These are phyloP conservation scores for Smallanthus sonchifolius DNA, from an alignment of 129 eudicot genomes.

Conservation along the genomic window DNA sequence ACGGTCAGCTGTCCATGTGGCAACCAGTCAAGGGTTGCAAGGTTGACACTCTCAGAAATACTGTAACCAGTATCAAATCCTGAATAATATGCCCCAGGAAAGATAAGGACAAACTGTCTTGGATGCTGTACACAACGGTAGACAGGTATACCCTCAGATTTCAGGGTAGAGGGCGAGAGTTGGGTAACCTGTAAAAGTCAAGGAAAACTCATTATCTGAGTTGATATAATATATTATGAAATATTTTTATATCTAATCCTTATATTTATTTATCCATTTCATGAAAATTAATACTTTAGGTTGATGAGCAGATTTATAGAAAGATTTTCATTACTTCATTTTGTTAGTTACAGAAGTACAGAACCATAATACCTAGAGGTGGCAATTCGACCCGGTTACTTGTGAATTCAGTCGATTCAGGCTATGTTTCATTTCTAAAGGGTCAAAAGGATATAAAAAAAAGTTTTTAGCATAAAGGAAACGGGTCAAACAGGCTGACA, in stretches of 20 bases:
- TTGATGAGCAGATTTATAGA: not conserved
- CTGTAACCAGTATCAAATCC: conserved; percentile 69
- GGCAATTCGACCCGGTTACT: not conserved
- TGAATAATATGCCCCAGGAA: conserved; percentile 78
- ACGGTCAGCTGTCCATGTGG: conserved; percentile 65
- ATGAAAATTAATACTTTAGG: not conserved
- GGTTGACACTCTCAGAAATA: conserved; percentile 50
- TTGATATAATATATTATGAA: not conserved
- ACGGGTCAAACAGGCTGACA: not conserved
- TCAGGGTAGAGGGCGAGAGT: conserved; percentile 55
- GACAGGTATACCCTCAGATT: conserved; percentile 76
- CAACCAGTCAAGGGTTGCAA: conserved; percentile 92
- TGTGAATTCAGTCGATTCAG: not conserved
- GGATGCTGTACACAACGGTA: conserved; percentile 68
- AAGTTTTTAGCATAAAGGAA: not conserved
- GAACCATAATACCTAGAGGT: not conserved
- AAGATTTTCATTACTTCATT: not conserved
- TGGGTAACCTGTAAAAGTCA: conserved; percentile 61
- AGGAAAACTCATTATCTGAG: not conserved
- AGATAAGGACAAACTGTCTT: conserved; percentile 52
- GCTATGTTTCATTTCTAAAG: not conserved
- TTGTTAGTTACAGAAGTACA: conserved; percentile 7
- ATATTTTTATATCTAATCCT: conserved; percentile 5
- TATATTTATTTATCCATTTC: not conserved
- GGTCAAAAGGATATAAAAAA: not conserved